Base-by-base conservation (phyloP, 1,284 basidiomycete species). In the Trichosporon coremiiforme region DNA sequence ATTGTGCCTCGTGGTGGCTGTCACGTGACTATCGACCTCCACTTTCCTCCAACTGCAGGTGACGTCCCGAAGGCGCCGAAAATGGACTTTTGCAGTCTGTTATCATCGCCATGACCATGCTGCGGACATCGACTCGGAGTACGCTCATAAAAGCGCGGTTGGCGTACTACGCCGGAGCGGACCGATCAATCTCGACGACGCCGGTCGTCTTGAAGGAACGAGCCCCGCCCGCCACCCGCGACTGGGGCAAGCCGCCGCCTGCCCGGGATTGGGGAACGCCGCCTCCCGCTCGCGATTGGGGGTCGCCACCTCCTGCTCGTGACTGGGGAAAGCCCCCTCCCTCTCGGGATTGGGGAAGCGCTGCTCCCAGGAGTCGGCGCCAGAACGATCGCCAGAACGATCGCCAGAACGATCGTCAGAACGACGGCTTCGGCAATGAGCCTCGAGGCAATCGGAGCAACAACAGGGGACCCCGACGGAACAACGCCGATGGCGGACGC, bases 51-150 rank as follows among this genome's bases (percentile, higher is more conserved):
- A 8, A 31, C 55, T 12, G 29, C 1, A 5, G 55, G 12, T 9
- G 31, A 33, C 57, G 57, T 17, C 57, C 36, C 57, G 31, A 60
- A 60, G 3, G 57, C 17, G 15, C 57, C 57, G 57, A 60, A 33
- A 33, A n/a, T 17, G 31, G 57, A 31, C 57, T 60, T 60, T 60
- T 31, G 25, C 33, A 8, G 29, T 15, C 57, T 17, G 31, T 31
- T 35, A 60, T 31, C 57, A 33, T 60, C 57, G 57, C 9, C 10
- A 66, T 60, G 65, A 66, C 53, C 65, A 55, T 66, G 29, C 65
- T 66, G 17, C 65, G 65, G 6, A 66, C 65, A 15, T 25, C 65
- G 33, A 25, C 33, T 25, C 47, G 65, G 65, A 36, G 50, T 9
- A 20, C 65, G 50, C 20, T 57, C 15, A 8, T 60, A n/a, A 55